Base-by-base conservation (phyloP, 208 protist species). In the Crithidia acanthocephali region DNA sequence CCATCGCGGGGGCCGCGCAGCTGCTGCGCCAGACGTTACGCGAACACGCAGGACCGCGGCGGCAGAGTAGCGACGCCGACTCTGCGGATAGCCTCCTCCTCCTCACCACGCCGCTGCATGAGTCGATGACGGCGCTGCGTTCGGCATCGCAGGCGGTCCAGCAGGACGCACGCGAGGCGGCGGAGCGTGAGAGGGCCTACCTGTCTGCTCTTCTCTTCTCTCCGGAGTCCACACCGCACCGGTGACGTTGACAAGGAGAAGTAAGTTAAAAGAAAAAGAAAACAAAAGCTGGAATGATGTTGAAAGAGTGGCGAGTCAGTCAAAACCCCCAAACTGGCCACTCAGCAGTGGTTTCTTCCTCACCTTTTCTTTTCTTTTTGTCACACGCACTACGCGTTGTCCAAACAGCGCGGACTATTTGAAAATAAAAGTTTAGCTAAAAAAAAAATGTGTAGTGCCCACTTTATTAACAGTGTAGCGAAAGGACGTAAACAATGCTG, bases 131-230 rank as follows among this genome's bases (percentile, higher is more conserved):
- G 18, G 32, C 23, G n/a, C 72, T 78, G 40, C 64, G 72, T 16
- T 68, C 72, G 35, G 72, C 72, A 23, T 67, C 72, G 45, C 72
- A 68, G 58, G 65, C 58, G 37, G 65, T 78, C 42, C 72, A 78
- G 44, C 72, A 59, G 48, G 72, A 78, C 48, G 72, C 65, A 37
- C 72, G 58, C 37, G 72, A 78, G 42, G 65, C 72, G 18, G 72
- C 72, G 33, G 57, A 72, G 51, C 72, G 72, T 8, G 72, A 78
- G 42, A 52, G 27, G 44, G 72, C 72, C 10, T 78, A 78, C 66
- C 72, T 78, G 32, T 78, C 72, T 3, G 45, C 72, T 20, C 51
- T 78, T 47, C 65, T 78, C 30, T 78, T 78, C 35, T 68, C 59
- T 6, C 35, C 72, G 1, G 23, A 32, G 37, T 42, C 62, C 22